Evolutionary conservation across 257 asterid genomes (phyloP), one percentile per base, ranked within the genome.

Genomic region (Perilla frutescens): DNA sequence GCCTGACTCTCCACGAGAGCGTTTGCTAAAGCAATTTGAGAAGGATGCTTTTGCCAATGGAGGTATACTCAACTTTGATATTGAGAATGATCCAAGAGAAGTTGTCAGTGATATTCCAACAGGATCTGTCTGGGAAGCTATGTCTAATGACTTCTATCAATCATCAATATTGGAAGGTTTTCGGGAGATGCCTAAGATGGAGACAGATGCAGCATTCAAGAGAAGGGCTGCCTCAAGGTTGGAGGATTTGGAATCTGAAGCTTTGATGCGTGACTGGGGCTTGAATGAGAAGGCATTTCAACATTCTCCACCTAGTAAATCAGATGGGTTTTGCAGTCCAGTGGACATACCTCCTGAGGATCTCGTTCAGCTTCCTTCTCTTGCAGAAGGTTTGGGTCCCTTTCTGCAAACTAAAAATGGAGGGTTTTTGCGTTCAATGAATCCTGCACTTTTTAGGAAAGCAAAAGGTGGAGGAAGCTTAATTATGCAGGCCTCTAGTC

Each of bases 1-100:
- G 75, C 92, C 97, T 0, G 98, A 92, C 49, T 95, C 98, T 55
- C 99, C 99, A 26, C 80, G 99, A 80, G 98, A 89, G 80, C 89
- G 86, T 62, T 77, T 95, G 47, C 86, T 95, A 68, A 84, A 88
- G 85, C 88, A 95, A 79, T 95, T 95, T 72, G 99, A 92, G 87
- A 84, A 88, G 79, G 99, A 92, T 64, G 66, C 86, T 81, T 89
- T 90, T 63, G 92, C 87, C 66, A 77, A 74, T 74, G 93, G 96
- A 26, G 87, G 90, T 75, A 81, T 89, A 66, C 88, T 92, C 70
- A 74, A 87, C 83, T 84, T 87, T 77, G 89, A 78, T 50, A 76
- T 75, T 1, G 96, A 89, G 9, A 66, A 67, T 66, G 84, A 86
- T 53, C 78, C 76, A 37, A 60, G 56, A 37, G 87, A 86, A 57